Percentiles rank a stretch among this genome's conserved stretches.
These are phyloP conservation scores for Populus nigra DNA, from an alignment of 345 rosid species.

Conservation along the genomic window DNA sequence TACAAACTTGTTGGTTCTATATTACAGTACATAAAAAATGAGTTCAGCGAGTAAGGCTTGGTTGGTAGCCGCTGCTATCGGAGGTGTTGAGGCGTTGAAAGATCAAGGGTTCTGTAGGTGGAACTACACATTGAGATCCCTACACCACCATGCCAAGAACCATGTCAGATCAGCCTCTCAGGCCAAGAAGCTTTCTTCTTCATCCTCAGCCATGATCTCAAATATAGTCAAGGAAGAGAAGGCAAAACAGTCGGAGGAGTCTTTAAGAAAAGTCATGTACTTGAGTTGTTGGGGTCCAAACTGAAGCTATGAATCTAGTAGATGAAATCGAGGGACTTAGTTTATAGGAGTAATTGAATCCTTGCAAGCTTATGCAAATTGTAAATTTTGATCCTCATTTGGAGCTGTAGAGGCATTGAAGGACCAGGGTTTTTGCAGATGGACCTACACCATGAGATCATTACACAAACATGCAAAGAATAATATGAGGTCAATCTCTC, in stretches of 20 bases:
- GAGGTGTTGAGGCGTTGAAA: constrained; percentile 39
- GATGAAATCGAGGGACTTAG: background rate
- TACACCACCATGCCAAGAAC: constrained; percentile 20
- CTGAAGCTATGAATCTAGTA: background rate
- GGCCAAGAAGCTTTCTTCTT: constrained; percentile 28
- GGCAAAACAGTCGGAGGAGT: constrained; percentile 3
- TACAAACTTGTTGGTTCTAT: too few species aligned
- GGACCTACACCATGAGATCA: constrained; percentile 28
- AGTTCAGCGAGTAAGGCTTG: constrained; percentile 37
- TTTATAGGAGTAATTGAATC: background rate
- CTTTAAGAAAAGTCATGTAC: constrained; percentile 6
- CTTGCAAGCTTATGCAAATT: too few species aligned
- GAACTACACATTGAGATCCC: constrained; percentile 25
- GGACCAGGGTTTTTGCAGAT: constrained; percentile 11
- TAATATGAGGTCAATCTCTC: constrained; percentile 23
- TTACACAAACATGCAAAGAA: constrained; percentile 34
- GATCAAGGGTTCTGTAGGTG: constrained; percentile 42
- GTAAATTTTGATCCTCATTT: background rate
- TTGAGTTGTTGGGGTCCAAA: constrained; percentile 20
- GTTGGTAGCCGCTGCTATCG: constrained; percentile 31
- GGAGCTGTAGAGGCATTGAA: constrained; percentile 10
- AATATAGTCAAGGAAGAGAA: constrained; percentile 8
- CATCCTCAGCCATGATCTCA: constrained; percentile 9
- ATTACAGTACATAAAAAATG: constrained; percentile 8
- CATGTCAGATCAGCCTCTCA: constrained; percentile 28